These are phyloP conservation scores for Suhomyces sp. DNA, from an alignment of 805 yeast genomes.

Conservation along the genomic window DNA sequence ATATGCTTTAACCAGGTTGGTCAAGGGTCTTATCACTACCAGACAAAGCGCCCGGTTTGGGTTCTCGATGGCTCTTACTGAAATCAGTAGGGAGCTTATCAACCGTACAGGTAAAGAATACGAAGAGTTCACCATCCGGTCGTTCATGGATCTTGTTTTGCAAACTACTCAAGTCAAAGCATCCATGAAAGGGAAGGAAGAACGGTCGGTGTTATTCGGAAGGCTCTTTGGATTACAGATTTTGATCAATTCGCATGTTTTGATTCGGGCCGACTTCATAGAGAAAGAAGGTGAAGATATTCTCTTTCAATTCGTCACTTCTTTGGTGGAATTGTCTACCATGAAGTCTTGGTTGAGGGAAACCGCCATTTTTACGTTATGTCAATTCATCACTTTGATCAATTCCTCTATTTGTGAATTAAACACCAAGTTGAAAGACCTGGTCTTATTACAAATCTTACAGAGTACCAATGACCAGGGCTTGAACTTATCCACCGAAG, in stretches of 20 bases:
- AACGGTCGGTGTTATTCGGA: slow-evolving; percentile 78
- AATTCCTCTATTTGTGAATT: slow-evolving; percentile 5
- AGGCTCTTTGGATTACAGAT: slow-evolving; percentile 81
- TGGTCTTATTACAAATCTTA: slow-evolving; percentile 33
- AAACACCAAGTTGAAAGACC: slow-evolving; percentile 19
- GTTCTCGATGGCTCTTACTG: slow-evolving; percentile 83
- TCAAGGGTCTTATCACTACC: slow-evolving; percentile 78
- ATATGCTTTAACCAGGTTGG: slow-evolving; percentile 75
- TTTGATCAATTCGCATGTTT: slow-evolving; percentile 48
- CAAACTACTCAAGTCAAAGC: slow-evolving; percentile 32
- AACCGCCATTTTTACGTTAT: slow-evolving; percentile 70
- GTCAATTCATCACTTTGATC: slow-evolving; percentile 40
- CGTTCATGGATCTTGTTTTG: slow-evolving; percentile 39
- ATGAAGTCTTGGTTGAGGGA: slow-evolving; percentile 85
- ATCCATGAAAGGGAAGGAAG: slow-evolving; percentile 73
- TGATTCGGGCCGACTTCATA: slow-evolving; percentile 17
- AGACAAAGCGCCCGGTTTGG: slow-evolving; percentile 86
- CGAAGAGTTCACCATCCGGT: slow-evolving; percentile 30
- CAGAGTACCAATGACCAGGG: slow-evolving; percentile 49
- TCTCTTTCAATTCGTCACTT: slow-evolving; percentile 44
- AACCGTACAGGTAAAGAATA: slow-evolving; percentile 22
- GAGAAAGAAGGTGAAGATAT: slow-evolving; percentile 14
- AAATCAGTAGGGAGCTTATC: slow-evolving; percentile 46
- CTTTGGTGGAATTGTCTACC: slow-evolving; percentile 56
- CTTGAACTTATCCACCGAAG: slow-evolving; percentile 71